Evolutionary conservation across 371 early-diverging fungal species (phyloP).

Genomic region (Mortierella polycephala): DNA sequence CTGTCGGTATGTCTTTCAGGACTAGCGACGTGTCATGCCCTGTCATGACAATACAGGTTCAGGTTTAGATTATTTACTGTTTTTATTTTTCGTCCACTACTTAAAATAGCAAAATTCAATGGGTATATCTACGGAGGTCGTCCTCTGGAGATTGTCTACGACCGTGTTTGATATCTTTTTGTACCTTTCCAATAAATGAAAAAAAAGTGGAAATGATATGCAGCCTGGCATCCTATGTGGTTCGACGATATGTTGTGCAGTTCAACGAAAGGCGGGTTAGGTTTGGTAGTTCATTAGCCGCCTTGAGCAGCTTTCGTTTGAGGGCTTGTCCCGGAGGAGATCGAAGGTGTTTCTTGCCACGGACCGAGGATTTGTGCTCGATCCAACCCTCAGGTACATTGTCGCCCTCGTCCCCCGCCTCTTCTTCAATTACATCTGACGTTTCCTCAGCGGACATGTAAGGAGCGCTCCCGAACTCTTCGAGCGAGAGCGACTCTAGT

Average conservation of each 20-base stretch:
- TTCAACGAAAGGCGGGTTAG: too few relatives aligned
- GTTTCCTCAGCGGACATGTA: too few relatives aligned
- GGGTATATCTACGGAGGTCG: slow-evolving; percentile 71
- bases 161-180: slow-evolving; percentile 14
- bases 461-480: neutral
- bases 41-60: neutral
- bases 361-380: too few relatives aligned
- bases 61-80: neutral
- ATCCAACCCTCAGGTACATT: too few relatives aligned
- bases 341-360: too few relatives aligned
- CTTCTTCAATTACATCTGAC: too few relatives aligned
- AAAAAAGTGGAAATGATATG: neutral
- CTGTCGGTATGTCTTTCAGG: slow-evolving; percentile 60
- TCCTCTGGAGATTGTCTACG: slow-evolving; percentile 59
- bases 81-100: neutral
- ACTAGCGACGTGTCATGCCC: neutral
- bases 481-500: neutral
- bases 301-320: too few relatives aligned
- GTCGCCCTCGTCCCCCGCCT: too few relatives aligned
- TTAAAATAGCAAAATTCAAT: slow-evolving; percentile 61
- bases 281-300: too few relatives aligned
- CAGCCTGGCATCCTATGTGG: too few relatives aligned
- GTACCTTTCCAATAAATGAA: neutral
- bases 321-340: too few relatives aligned
- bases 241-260: too few relatives aligned